Base-by-base conservation (phyloP, 768 basidiomycete genomes). In the Pleurotus giganteus region DNA sequence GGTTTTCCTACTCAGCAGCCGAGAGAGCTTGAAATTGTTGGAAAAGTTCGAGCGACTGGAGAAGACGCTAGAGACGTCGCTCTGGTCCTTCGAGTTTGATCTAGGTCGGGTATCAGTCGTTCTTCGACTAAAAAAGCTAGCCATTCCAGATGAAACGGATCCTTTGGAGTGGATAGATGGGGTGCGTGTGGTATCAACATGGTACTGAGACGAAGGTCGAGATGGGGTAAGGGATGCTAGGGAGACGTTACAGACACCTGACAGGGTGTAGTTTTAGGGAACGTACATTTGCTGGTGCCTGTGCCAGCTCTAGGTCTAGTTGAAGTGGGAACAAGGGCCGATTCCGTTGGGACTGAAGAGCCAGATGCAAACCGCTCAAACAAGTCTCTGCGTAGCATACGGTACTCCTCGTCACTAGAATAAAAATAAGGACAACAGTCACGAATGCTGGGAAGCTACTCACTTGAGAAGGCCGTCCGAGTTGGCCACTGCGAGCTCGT, bases 371-470 rank as follows among this genome's bases (percentile, higher is more conserved):
- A 77, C 37, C 82, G 79, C 65, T 87, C 81, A 61, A 89, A 89
- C 32, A 84, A 70, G 62, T 80, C 83, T 65, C 85, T 84, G 9
- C 87, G 80, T 41, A 89, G 75, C 8, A 88, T 69, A 23, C 87
- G 80, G 63, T 88, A 89, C 66, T 87, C 87, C 59, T 88, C 84
- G 66, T 89, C 86, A 61, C 88, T 89, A 67, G 6, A 47, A 24
- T 24, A 23, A 31, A 6, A 31, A 34, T 32, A n/a, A 24, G 21
- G 27, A 9, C 29, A 17, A n/a, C 11, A 36, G 42, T n/a, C 9
- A 28, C 11, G 41, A 17, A 32, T 28, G 21, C 29, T 21, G 19
- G 21, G 15, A 49, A 24, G 57, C 28, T 41, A 74, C 77, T 58
- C 64, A 85, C 86, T 81, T 80, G 62, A 89, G 79, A 24, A 88